phyloP scores from a whole-genome alignment of 306 rosid species.

The Cicer arietinum region DNA sequence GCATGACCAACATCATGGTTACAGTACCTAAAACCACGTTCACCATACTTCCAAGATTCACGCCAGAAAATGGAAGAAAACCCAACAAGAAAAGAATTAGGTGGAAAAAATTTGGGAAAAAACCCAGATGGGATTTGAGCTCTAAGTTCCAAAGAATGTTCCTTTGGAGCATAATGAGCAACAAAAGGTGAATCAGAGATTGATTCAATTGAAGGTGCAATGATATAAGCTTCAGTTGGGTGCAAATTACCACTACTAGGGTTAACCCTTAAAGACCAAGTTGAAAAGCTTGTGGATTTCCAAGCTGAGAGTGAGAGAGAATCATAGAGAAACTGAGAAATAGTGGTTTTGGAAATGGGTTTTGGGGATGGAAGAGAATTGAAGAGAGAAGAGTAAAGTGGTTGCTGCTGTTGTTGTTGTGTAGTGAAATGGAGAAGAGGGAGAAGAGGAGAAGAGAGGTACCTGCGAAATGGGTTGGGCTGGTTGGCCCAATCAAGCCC shows the following conservation, averaged over 20 bases:
- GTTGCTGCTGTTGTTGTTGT: slow-evolving; percentile 10
- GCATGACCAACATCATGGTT: slow-evolving; percentile 95
- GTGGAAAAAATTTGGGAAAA: slow-evolving; percentile 59
- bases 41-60: slow-evolving; percentile 96
- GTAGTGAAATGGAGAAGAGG: slow-evolving; percentile 68
- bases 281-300: slow-evolving; percentile 69
- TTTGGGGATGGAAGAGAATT: slow-evolving; percentile 68
- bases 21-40: slow-evolving; percentile 89
- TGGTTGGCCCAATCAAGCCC: slow-evolving; percentile 99
- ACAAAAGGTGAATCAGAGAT: slow-evolving; percentile 62
- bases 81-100: slow-evolving; percentile 67
- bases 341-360: slow-evolving; percentile 68
- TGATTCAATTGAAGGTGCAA: slow-evolving; percentile 62
- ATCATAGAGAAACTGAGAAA: slow-evolving; percentile 78
- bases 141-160: slow-evolving; percentile 82
- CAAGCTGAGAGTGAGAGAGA: slow-evolving; percentile 92
- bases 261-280: slow-evolving; percentile 93
- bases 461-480: slow-evolving; percentile 95
- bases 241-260: slow-evolving; percentile 94
- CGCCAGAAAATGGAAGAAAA: slow-evolving; percentile 94
- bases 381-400: slow-evolving; percentile 72
- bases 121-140: slow-evolving; percentile 66
- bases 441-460: slow-evolving; percentile 67
- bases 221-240: slow-evolving; percentile 84
- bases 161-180: slow-evolving; percentile 94